Evolutionary conservation across 169 alveolate species (phyloP), one percentile per base, ranked within the genome.

Genomic region (Eimeria mitis): DNA sequence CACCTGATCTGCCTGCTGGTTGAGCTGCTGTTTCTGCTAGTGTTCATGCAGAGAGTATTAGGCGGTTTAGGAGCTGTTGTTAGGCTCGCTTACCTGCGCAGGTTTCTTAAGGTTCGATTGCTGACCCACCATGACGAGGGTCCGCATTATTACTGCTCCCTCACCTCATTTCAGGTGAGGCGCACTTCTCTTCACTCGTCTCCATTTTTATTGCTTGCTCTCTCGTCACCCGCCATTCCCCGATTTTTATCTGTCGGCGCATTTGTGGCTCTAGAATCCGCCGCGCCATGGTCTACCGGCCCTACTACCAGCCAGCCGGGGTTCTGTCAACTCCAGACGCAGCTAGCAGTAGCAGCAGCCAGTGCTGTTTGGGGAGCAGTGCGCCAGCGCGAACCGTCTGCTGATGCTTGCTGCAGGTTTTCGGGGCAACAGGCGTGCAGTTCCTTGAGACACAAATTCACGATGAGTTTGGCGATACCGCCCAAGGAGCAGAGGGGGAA

Each of bases 341-440:
- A 44, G 16, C 78, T 47, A 68, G 44, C 47, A 34, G 25, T 1
- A 34, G 5, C 23, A 34, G 49, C 49, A 68, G 28, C 47, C 1
- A 68, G 49, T 47, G 8, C 49, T 6, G 73, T 28, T 65, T 42
- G 42, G 5, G 21, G 7, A 65, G 75, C 75, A 65, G 42, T 42
- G 75, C 7, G 21, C 79, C 52, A 13, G 47, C 34, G 52, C 23
- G 28, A 13, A 34, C 47, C 49, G 52, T 37, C 23, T 73, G 54
- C 88, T 78, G 85, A 75, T 28, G 85, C 85, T 75, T 19, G 61
- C 28, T 52, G 40, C 95, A 89, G 73, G 98, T 98, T 47, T 98
- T 97, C 95, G 99, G 98, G 0, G 96, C 97, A 40, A 97, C 99
- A 61, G 99, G 98, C 47, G 98, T 98, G 68, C 98, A 98, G 78